Conservation (phyloP, 257 asterid genomes). For the Salvia miltiorrhiza region DNA sequence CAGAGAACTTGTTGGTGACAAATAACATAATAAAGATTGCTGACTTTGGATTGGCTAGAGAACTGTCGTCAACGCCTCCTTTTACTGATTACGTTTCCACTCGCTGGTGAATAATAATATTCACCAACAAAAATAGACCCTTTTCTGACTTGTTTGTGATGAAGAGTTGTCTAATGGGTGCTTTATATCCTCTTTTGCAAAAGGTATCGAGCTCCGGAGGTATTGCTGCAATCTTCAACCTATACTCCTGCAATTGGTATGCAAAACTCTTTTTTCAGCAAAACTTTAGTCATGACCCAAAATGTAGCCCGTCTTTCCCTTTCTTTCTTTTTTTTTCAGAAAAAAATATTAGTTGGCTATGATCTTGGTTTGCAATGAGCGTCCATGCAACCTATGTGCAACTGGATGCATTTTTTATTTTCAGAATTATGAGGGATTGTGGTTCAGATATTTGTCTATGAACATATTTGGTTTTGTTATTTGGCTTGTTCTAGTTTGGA, state of each 20-base stretch:
- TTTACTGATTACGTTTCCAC: slow-evolving; percentile 97
- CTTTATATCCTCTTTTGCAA: neutral
- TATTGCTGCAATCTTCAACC: slow-evolving; percentile 67
- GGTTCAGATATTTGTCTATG: too few species aligned
- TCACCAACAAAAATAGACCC: slow-evolving; percentile 4
- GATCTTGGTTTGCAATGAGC: too few species aligned
- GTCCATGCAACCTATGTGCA: too few species aligned
- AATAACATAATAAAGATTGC: slow-evolving; percentile 75
- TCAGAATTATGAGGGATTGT: too few species aligned
- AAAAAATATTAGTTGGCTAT: too few species aligned
- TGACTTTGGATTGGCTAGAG: slow-evolving; percentile 97
- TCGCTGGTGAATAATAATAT: slow-evolving; percentile 75
- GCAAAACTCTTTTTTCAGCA: neutral
- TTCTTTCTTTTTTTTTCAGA: too few species aligned
- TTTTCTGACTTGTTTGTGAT: neutral
- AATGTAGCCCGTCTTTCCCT: too few species aligned
- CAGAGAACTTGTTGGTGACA: slow-evolving; percentile 91
- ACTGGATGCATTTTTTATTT: too few species aligned
- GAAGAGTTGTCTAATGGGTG: too few species aligned
- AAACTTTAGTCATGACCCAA: too few species aligned
- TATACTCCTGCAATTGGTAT: slow-evolving; percentile 93
- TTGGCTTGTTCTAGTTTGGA: neutral
- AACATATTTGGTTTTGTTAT: too few species aligned
- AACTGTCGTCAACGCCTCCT: slow-evolving; percentile 83
- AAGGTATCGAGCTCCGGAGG: slow-evolving; percentile 99